Evolutionary conservation across 352 stramenopile genomes (phyloP), one percentile per base, ranked within the genome.

Genomic region (Thraustotheca clavata): DNA sequence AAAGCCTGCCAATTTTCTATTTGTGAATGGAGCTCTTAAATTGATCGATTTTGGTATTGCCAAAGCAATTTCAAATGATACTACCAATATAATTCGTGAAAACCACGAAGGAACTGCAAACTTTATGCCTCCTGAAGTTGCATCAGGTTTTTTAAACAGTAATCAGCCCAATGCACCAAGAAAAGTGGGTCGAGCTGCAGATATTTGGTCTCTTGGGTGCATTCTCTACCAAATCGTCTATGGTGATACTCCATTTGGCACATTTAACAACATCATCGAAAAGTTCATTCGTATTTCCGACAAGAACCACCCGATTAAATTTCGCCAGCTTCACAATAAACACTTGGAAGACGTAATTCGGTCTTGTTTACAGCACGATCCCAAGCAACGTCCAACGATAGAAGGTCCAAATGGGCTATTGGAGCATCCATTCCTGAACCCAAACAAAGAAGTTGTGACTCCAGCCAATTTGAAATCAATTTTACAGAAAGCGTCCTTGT

Each of bases 1-100:
- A 20, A 98, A 98, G 73, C 91, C 91, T 12, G 92, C 91, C 27
- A 99, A 99, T 67, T 99, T 99, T 69, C 71, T 99, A 47, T 98
- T 98, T 72, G 94, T 98, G 29, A 92, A 96, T 46, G 95, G 95
- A 20, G 79, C 81, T 1, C 78, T 99, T 20, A 98, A 98, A 69
- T 76, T 99, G 0, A 99, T 99, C 60, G 96, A 99, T 72, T 99
- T 99, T 70, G 96, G 96, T 33, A 99, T 99, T 60, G 96, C 96
- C 6, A 98, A 98, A 62, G 89, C 92, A n/a, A 98, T 98, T 68
- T 96, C 80, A 31, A 96, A 98, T 62, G 95, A 99, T 67, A 98
- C 95, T 49, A 98, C 93, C 0, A 98, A 98, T 72, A 97, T 99
- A 60, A 91, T 98, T 67, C 79, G 93, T 40, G 94, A 99, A 66